Base-by-base conservation (phyloP, 306 rosid species). In the Castanea sativa region DNA sequence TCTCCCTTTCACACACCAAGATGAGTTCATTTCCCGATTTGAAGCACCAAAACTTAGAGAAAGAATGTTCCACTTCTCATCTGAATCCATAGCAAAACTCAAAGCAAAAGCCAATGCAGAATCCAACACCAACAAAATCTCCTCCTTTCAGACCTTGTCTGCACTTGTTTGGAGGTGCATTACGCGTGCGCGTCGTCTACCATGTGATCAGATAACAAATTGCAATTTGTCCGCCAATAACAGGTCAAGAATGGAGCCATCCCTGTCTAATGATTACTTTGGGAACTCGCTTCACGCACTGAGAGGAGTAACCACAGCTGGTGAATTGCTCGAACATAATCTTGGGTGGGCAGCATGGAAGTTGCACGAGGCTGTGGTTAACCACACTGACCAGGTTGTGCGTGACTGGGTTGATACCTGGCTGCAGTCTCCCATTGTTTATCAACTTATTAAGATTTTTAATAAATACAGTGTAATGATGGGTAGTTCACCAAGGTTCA, bases 291-390 rank as follows among this genome's bases (percentile, higher is more conserved):
- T 72, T 56, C 2, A 73, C 0, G 8, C 3, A 0, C 2, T 85
- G 55, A 12, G 32, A 35, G 51, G 61, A 9, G 68, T 16, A 4
- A 8, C 88, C 0, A 81, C 75, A 0, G 84, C 85, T 2, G 83
- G 80, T 11, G 92, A 90, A 20, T 61, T 92, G 80, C 43, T 87
- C 0, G 81, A 80, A 27, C 75, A 79, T 0, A 78, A 71, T 15
- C 35, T 89, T 0, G 94, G 94, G 3, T 91, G 94, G 92, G 90
- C 88, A 0, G 94, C 94, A 1, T 81, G 91, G 91, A 85, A 77
- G 81, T 0, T 88, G 53, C 89, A 89, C 76, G 3, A 69, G 77
- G 87, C 84, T 3, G 91, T 89, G 20, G 85, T 70, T 0, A 78
- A 75, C 59, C 83, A 71, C 58, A 51, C 76, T 1, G 74, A 70